These are phyloP conservation scores for Amesomyces nigricolor DNA, from an alignment of 2,329 filamentous ascomycete genomes.

Conservation along the genomic window DNA sequence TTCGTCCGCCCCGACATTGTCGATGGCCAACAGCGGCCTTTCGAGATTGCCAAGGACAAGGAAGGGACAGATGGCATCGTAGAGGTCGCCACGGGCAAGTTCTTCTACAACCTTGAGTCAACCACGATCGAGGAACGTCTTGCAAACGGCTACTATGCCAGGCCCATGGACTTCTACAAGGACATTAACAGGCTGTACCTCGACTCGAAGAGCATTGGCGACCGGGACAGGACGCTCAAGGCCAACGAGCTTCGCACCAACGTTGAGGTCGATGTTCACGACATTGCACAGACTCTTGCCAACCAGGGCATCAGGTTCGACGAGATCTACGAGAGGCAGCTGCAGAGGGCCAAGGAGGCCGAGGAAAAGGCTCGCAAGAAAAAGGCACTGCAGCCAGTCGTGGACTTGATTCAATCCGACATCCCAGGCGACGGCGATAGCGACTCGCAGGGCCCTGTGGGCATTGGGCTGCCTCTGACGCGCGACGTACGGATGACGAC, in stretches of 20 bases:
- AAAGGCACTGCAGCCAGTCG: slow-evolving; percentile 52
- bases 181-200: slow-evolving; percentile 82
- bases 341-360: slow-evolving; percentile 55
- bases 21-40: slow-evolving; percentile 60
- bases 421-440: slow-evolving; percentile 46
- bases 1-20: slow-evolving; percentile 55
- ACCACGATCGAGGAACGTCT: slow-evolving; percentile 92
- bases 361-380: slow-evolving; percentile 60
- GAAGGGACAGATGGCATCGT: slow-evolving; percentile 71
- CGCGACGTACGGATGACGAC: slow-evolving; percentile 45
- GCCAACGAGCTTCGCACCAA: slow-evolving; percentile 89
- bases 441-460: slow-evolving; percentile 51
- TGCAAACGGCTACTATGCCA: slow-evolving; percentile 92
- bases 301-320: slow-evolving; percentile 73
- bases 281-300: slow-evolving; percentile 52
- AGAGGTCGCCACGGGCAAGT: slow-evolving; percentile 71
- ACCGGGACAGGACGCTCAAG: slow-evolving; percentile 75
- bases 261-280: slow-evolving; percentile 86
- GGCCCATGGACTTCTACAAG: slow-evolving; percentile 80
- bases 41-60: slow-evolving; percentile 71
- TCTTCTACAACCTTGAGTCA: slow-evolving; percentile 92
- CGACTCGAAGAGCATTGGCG: slow-evolving; percentile 77
- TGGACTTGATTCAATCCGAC: slow-evolving; percentile 47
- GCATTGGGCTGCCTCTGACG: slow-evolving; percentile 60
- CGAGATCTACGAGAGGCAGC: slow-evolving; percentile 67